Percentiles rank a stretch among this genome's conserved stretches.
phyloP scores from a whole-genome alignment of 2,329 filamentous ascomycete genomes.

The Nannizziopsis arthrosporioides region DNA sequence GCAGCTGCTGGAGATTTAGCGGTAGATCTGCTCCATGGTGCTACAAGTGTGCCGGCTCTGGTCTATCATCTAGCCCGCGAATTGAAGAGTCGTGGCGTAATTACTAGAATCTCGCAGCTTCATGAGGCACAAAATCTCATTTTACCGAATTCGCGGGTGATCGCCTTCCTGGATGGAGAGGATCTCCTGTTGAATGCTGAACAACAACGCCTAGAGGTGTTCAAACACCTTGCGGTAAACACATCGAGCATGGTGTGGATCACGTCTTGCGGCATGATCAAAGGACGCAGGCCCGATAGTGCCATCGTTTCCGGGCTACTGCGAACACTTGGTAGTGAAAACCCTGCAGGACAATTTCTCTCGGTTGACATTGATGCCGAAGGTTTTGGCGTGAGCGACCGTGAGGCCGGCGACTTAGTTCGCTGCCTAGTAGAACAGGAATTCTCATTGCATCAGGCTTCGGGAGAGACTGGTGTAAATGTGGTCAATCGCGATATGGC shows the following conservation, averaged over 20 bases:
- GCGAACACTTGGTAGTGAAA: slow-evolving; percentile 5
- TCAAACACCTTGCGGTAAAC: background rate
- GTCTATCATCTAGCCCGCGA: no score
- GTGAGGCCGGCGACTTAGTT: slow-evolving; percentile 8
- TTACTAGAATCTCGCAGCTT: no score
- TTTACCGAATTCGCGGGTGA: background rate
- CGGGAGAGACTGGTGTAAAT: background rate
- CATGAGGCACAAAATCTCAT: background rate
- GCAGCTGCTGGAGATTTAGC: no score
- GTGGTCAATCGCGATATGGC: slow-evolving; percentile 15
- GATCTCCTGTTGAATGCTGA: slow-evolving; percentile 4
- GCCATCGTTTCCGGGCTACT: background rate
- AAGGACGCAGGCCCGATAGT: background rate
- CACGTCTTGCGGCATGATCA: slow-evolving; percentile 1
- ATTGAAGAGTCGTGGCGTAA: no score
- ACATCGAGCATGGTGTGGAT: slow-evolving; percentile 10
- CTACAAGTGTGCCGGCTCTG: no score
- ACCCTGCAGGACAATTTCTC: slow-evolving; percentile 3
- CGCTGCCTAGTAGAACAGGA: slow-evolving; percentile 14
- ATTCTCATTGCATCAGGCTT: slow-evolving; percentile 6
- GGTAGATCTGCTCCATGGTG: no score
- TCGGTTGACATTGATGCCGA: slow-evolving; percentile 8
- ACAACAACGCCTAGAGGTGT: slow-evolving; percentile 1
- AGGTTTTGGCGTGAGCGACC: slow-evolving; percentile 1
- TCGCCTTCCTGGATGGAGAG: slow-evolving; percentile 10